Conservation (phyloP, 2,329 filamentous ascomycete genomes). For the Hymenoscyphus scutula region DNA sequence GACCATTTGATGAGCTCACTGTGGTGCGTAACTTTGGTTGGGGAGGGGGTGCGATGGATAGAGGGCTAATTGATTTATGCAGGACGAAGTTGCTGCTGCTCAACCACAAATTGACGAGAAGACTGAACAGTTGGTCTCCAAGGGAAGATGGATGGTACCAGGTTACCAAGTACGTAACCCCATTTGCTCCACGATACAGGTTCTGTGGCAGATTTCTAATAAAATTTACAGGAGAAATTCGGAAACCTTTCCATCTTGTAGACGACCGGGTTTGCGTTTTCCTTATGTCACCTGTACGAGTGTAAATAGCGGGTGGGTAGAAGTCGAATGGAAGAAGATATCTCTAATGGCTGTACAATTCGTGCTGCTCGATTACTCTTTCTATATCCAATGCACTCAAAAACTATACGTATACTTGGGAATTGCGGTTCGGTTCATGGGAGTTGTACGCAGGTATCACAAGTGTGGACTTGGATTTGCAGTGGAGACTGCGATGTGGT, state of each 20-base stretch:
- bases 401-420: neutral
- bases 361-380: constrained; percentile 1
- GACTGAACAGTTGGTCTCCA: constrained; percentile 89
- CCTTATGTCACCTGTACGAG: constrained; percentile 64
- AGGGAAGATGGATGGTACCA: constrained; percentile 96
- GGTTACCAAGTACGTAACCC: constrained; percentile 85
- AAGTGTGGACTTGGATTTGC: neutral
- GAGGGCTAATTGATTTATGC: constrained; percentile 23
- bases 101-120: constrained; percentile 98
- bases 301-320: constrained; percentile 55
- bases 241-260: constrained; percentile 95
- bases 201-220: constrained; percentile 44
- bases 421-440: neutral
- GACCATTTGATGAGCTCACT: constrained; percentile 95
- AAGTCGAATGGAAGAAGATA: constrained; percentile 25
- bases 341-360: constrained; percentile 13
- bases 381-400: neutral
- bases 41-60: neutral
- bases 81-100: constrained; percentile 94
- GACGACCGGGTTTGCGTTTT: constrained; percentile 39
- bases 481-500: neutral
- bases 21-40: constrained; percentile 68
- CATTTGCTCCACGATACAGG: neutral
- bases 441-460: neutral
- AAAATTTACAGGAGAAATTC: constrained; percentile 80